Evolutionary conservation across 2,329 filamentous ascomycete genomes (phyloP), one percentile per base, ranked within the genome.

Genomic region (Trichothecium roseum): DNA sequence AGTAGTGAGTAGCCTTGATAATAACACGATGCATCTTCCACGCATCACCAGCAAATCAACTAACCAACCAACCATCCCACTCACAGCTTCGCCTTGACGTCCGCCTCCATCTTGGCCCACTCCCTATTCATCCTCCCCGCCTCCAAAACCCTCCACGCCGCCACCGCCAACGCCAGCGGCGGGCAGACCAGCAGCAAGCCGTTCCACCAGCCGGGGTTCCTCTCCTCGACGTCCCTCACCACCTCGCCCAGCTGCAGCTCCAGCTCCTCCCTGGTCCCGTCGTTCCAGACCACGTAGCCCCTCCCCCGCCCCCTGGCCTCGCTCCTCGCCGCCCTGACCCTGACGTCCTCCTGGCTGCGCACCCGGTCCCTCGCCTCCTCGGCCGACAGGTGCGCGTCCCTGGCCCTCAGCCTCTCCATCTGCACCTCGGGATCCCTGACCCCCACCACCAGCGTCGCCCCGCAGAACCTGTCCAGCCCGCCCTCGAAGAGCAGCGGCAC

Each of bases 401-500:
- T 65, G 13, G 72, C 76, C 47, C 78, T 70, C 40, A 98, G 59
- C 38, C 91, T 67, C 51, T 72, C 62, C 73, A 95, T 89, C 67
- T 98, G 91, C 32, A 88, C 71, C 42, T 69, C 73, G 0, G 84
- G 80, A 46, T 94, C 84, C 9, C 63, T 67, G 15, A 96, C 87
- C 0, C 81, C 87, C 2, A 96, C 89, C 0, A 98, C 87, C 40
- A 94, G 61, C 13, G 94, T 82, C 1, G 78, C 79, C 4, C 87
- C 87, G 52, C 88, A 95, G 45, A 94, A 74, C 28, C 77, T 66
- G 57, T 98, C 91, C 59, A 94, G 78, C 3, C 78, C 77, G 47
- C 78, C 81, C 66, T 98, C 91, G 49, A 95, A 95, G 29, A 98
- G 69, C 36, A 98, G 64, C 35, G 91, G 91, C 8, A 98, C 80